Percentiles rank a stretch among this genome's conserved stretches.
These are phyloP conservation scores for Silene conica DNA, from an alignment of 148 eudicot species.

Conservation along the genomic window DNA sequence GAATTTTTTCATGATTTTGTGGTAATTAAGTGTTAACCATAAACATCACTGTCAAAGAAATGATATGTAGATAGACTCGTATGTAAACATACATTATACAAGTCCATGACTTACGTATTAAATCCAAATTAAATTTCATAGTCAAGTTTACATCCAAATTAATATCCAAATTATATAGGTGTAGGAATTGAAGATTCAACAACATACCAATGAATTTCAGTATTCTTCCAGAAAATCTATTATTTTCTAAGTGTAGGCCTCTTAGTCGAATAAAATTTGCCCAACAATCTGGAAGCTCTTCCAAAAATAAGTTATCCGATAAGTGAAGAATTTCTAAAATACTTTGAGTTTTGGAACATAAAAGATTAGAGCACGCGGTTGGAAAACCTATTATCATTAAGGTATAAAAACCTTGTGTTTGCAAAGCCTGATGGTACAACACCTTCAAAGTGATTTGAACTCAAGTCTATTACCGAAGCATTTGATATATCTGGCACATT, in stretches of 20 bases:
- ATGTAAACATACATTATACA: no score
- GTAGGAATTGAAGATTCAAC: no score
- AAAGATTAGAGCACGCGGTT: background rate
- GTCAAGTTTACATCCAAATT: no score
- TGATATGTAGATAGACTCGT: no score
- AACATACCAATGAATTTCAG: no score
- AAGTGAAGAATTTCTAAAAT: background rate
- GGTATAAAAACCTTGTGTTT: background rate
- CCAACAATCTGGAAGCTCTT: slow-evolving; percentile 14
- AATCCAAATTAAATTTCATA: no score
- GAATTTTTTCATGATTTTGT: no score
- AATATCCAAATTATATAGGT: no score
- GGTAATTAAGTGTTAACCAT: no score
- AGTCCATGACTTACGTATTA: no score
- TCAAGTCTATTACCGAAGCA: background rate
- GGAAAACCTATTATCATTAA: background rate
- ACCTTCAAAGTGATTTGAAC: slow-evolving; percentile 14
- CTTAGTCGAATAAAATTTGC: background rate
- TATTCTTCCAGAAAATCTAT: background rate
- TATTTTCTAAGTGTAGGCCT: slow-evolving; percentile 6
- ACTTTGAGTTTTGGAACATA: background rate
- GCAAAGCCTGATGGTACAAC: background rate
- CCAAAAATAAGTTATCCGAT: slow-evolving; percentile 9
- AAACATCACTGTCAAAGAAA: no score
- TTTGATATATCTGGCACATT: background rate